Percentiles rank a stretch among this genome's conserved stretches.
phyloP scores from a whole-genome alignment of 345 rosid species.

The Syzygium aqueum region DNA sequence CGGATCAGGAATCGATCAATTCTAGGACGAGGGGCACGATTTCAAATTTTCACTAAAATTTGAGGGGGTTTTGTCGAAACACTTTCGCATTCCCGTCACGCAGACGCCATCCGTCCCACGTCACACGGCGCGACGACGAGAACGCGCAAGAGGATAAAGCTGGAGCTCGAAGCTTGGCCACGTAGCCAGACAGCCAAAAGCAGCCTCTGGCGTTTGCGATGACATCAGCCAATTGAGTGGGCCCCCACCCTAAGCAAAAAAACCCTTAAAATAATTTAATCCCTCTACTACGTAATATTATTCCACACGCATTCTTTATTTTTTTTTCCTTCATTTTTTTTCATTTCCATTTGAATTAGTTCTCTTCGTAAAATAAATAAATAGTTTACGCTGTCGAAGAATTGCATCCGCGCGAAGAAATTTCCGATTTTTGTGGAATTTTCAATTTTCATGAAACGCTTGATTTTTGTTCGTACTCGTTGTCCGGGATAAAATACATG shows the following conservation, averaged over 20 bases:
- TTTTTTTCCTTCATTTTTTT: background rate
- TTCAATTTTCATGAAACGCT: rapidly evolving
- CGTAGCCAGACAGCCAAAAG: background rate
- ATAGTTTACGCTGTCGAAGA: rapidly evolving
- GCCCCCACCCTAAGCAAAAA: too few relatives aligned
- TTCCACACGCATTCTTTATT: background rate
- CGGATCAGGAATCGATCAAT: too few relatives aligned
- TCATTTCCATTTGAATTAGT: rapidly evolving
- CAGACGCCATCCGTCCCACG: background rate
- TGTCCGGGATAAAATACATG: too few relatives aligned
- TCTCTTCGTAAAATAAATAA: background rate
- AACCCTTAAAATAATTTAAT: too few relatives aligned
- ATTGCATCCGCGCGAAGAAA: rapidly evolving
- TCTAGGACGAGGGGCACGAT: too few relatives aligned
- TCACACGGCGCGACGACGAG: background rate
- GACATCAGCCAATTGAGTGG: too few relatives aligned
- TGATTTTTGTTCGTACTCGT: background rate
- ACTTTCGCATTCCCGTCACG: background rate
- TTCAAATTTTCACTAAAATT: too few relatives aligned
- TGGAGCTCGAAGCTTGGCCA: background rate
- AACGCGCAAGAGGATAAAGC: rapidly evolving
- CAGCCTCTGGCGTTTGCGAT: too few relatives aligned
- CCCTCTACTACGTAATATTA: too few relatives aligned
- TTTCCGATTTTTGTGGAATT: background rate
- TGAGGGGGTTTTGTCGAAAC: background rate